phyloP scores from a whole-genome alignment of 768 basidiomycete species.

The Paxillus rubicundulus region DNA sequence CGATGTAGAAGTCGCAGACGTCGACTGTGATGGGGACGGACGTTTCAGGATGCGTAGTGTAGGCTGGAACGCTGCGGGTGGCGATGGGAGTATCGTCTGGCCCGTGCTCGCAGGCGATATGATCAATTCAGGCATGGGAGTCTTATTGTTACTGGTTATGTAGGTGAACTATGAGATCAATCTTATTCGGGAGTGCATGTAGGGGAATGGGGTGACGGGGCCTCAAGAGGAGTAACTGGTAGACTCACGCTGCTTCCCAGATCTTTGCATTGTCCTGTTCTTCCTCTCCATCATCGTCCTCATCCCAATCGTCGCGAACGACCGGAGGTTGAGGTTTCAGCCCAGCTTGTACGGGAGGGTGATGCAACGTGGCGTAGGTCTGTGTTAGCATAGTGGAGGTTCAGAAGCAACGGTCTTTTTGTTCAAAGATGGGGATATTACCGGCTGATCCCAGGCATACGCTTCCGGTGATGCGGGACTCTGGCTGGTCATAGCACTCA shows the following conservation, averaged over 20 bases:
- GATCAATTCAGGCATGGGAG: slow-evolving; percentile 67
- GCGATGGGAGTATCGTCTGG: slow-evolving; percentile 44
- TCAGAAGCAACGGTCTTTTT: neutral
- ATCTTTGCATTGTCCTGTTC: slow-evolving; percentile 48
- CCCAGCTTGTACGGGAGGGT: neutral
- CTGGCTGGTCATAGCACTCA: neutral
- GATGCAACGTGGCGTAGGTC: neutral
- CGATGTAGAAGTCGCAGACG: slow-evolving; percentile 14
- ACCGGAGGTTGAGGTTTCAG: neutral
- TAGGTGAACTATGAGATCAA: slow-evolving; percentile 13
- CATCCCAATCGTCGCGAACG: slow-evolving; percentile 59
- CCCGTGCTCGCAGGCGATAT: slow-evolving; percentile 39
- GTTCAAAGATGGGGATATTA: neutral
- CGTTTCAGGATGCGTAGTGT: slow-evolving; percentile 73
- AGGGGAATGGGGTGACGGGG: neutral
- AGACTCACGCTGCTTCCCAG: slow-evolving; percentile 71
- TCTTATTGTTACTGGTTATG: slow-evolving; percentile 49
- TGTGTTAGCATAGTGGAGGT: neutral
- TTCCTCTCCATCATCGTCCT: slow-evolving; percentile 45
- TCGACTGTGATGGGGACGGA: slow-evolving; percentile 37
- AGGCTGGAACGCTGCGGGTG: slow-evolving; percentile 57
- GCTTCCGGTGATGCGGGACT: slow-evolving; percentile 5
- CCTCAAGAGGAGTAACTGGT: neutral
- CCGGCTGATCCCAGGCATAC: slow-evolving; percentile 7
- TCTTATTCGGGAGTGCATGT: slow-evolving; percentile 7